Evolutionary conservation across 202 grass and related monocot species (phyloP).

Genomic region (Cymbopogon flexuosus): DNA sequence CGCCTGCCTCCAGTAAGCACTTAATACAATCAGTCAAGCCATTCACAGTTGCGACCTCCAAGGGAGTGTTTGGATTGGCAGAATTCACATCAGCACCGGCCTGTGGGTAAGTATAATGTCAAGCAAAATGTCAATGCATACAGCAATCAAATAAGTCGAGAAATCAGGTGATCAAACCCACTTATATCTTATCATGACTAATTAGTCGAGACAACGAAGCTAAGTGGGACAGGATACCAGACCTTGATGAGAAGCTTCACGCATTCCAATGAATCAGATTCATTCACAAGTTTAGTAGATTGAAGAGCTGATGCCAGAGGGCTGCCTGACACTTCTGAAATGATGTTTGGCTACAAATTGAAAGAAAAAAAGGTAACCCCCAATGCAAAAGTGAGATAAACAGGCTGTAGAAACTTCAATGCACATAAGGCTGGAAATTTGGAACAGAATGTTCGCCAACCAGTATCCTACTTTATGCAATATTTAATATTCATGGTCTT

Average conservation of each 20-base stretch:
- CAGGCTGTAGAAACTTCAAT: neutral
- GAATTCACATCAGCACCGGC: neutral
- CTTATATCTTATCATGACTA: neutral
- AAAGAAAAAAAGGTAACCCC: neutral
- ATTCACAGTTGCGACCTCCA: neutral
- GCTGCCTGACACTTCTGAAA: neutral
- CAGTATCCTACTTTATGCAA: neutral
- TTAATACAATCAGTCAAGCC: neutral
- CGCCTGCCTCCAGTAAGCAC: neutral
- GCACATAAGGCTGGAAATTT: neutral
- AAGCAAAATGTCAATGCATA: constrained; percentile 10
- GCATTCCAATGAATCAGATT: neutral
- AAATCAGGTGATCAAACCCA: neutral
- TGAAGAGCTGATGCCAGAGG: neutral
- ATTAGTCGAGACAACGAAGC: neutral
- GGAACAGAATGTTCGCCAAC: neutral
- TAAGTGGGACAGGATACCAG: neutral
- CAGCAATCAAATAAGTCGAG: neutral
- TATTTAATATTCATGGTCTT: neutral
- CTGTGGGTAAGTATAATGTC: neutral
- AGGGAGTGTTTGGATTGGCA: neutral
- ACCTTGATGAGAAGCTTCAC: neutral
- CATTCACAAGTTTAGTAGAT: neutral
- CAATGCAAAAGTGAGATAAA: neutral
- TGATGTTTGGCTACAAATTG: neutral